Percentiles rank a stretch among this genome's conserved stretches.
Evolutionary conservation across 306 rosid species (phyloP).

Genomic region (Prunus kanzakura): DNA sequence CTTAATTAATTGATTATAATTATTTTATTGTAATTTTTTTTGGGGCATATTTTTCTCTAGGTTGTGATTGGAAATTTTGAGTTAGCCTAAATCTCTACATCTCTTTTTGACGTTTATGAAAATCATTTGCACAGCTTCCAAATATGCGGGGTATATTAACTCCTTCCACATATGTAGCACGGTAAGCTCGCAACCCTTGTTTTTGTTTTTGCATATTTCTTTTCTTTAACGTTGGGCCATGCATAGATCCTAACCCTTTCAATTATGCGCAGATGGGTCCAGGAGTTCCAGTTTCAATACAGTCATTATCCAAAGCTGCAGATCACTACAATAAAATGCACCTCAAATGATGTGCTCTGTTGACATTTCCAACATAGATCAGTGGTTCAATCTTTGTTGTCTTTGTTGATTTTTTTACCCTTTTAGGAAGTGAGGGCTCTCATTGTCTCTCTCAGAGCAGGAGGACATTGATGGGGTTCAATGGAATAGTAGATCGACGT

Average conservation of each 20-base stretch:
- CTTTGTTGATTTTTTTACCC: background rate
- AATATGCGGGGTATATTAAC: conserved; percentile 88
- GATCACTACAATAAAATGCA: conserved; percentile 73
- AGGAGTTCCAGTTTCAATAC: conserved; percentile 76
- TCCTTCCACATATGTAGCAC: conserved; percentile 93
- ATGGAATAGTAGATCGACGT: background rate
- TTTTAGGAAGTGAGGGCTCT: conserved; percentile 1
- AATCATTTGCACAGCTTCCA: conserved; percentile 64
- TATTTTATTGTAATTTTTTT: background rate
- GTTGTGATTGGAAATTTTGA: background rate
- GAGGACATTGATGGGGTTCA: background rate
- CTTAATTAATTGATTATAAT: background rate
- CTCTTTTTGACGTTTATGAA: background rate
- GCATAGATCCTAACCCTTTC: conserved; percentile 3
- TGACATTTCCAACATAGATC: conserved; percentile 7
- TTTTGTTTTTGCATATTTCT: background rate
- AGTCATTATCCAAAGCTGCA: conserved; percentile 87
- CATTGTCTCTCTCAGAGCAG: background rate
- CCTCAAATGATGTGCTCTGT: conserved; percentile 35
- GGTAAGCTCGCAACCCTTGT: conserved; percentile 45
- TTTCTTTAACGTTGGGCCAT: background rate
- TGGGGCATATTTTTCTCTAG: background rate
- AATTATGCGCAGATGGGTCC: conserved; percentile 81
- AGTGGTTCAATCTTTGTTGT: background rate
- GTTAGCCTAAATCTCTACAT: background rate